Evolutionary conservation across 805 yeast species (phyloP).

Genomic region (Wilhelminamyces savonicus): DNA sequence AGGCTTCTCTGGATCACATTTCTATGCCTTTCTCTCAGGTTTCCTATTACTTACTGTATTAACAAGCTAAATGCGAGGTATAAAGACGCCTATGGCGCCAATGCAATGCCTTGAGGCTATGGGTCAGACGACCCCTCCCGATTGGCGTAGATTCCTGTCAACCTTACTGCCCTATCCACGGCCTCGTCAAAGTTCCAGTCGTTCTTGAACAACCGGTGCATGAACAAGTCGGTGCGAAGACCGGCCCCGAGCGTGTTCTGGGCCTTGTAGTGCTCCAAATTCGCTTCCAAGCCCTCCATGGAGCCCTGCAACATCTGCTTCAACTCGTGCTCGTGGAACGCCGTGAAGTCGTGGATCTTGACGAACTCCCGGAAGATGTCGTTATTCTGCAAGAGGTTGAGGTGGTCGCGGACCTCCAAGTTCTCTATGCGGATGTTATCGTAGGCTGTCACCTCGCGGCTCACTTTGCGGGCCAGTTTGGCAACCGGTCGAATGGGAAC

Average conservation of each 20-base stretch:
- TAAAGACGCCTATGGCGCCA: too few species aligned
- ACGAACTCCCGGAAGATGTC: constrained; percentile 19
- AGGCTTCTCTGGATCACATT: too few species aligned
- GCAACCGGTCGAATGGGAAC: too few species aligned
- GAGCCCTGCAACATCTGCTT: not conserved
- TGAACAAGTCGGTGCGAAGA: constrained; percentile 21
- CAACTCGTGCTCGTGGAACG: constrained; percentile 23
- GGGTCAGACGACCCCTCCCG: too few species aligned
- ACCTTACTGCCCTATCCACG: too few species aligned
- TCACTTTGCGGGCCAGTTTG: too few species aligned
- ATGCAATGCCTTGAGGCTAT: too few species aligned
- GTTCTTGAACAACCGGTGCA: constrained; percentile 14
- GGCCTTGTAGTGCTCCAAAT: constrained; percentile 5
- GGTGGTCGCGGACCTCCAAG: constrained; percentile 17
- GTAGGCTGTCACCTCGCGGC: constrained; percentile 9
- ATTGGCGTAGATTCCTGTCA: too few species aligned
- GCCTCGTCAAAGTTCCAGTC: constrained; percentile 17
- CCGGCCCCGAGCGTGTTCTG: constrained; percentile 11
- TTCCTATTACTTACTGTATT: too few species aligned
- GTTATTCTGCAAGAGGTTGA: constrained; percentile 18
- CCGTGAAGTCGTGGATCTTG: constrained; percentile 16
- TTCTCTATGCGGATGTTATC: constrained; percentile 13
- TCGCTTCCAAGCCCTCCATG: not conserved
- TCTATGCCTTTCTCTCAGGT: too few species aligned
- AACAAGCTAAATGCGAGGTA: too few species aligned